These are phyloP conservation scores for Nymphaea colorata DNA, from an alignment of 164 flowering plant genomes.

Conservation along the genomic window DNA sequence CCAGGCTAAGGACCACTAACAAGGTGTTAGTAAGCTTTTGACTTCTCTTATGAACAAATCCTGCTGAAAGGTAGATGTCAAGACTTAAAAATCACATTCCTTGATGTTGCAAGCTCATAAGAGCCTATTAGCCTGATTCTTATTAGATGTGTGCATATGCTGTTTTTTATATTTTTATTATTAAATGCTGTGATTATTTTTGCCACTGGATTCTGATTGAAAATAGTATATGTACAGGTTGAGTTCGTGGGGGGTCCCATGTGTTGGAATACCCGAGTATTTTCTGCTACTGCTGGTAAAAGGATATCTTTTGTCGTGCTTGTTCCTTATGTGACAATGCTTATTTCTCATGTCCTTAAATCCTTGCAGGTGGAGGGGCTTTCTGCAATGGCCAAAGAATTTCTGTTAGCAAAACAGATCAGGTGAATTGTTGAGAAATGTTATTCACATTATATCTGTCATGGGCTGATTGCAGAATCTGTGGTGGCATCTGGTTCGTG, in stretches of 20 bases:
- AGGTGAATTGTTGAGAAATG: conserved; percentile 23
- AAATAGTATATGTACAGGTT: conserved; percentile 27
- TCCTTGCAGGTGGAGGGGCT: conserved; percentile 70
- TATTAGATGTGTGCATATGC: too few species aligned
- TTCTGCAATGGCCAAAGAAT: conserved; percentile 77
- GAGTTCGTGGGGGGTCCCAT: conserved; percentile 96
- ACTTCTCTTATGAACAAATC: too few species aligned
- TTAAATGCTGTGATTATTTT: too few species aligned
- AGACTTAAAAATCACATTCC: too few species aligned
- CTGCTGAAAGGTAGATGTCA: too few species aligned
- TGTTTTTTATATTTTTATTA: too few species aligned
- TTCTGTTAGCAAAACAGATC: conserved; percentile 67
- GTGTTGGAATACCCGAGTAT: conserved; percentile 91
- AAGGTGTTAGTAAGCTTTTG: too few species aligned
- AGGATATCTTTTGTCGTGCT: neutral
- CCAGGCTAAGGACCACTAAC: too few species aligned
- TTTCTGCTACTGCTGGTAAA: conserved; percentile 82
- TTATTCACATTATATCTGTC: neutral
- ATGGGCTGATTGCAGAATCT: neutral
- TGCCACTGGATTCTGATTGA: neutral
- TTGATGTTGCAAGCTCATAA: too few species aligned
- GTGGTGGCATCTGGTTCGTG: too few species aligned
- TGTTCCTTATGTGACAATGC: neutral
- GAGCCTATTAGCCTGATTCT: too few species aligned
- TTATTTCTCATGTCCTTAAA: neutral